These are phyloP conservation scores for Gymnopus androsaceus DNA, from an alignment of 1,284 basidiomycete genomes.

Conservation along the genomic window DNA sequence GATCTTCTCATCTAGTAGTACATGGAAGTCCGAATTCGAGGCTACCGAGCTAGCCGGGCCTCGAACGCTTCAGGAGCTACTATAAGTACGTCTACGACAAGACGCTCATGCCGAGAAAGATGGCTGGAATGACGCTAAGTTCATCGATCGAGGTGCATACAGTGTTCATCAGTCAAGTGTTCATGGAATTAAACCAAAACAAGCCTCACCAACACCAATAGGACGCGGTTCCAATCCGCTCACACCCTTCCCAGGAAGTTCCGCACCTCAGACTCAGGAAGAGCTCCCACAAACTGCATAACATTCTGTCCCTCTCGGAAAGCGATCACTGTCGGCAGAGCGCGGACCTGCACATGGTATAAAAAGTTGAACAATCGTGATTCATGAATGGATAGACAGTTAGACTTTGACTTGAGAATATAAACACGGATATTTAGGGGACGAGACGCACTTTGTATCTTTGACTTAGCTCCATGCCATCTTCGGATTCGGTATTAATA, in stretches of 20 bases:
- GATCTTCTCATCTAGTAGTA: no score
- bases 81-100: no score
- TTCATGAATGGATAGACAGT: no score
- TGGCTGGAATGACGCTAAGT: no score
- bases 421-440: constrained; percentile 20
- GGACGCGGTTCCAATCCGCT: neutral
- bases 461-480: constrained; percentile 48
- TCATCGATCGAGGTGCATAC: no score
- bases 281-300: constrained; percentile 61
- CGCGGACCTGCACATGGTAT: constrained; percentile 47
- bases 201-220: neutral
- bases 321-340: constrained; percentile 72
- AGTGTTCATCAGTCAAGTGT: neutral
- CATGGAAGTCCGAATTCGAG: no score
- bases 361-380: constrained; percentile 2
- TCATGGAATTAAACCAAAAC: neutral
- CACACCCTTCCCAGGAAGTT: constrained; percentile 51
- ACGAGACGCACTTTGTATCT: constrained; percentile 45
- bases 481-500: constrained; percentile 63
- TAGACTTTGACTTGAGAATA: constrained; percentile 10
- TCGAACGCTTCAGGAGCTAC: no score
- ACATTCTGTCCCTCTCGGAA: constrained; percentile 62
- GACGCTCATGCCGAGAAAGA: no score
- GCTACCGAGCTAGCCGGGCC: no score
- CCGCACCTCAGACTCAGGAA: constrained; percentile 49